These are phyloP conservation scores for Apiospora koreana DNA, from an alignment of 2,329 filamentous ascomycete genomes.

Conservation along the genomic window DNA sequence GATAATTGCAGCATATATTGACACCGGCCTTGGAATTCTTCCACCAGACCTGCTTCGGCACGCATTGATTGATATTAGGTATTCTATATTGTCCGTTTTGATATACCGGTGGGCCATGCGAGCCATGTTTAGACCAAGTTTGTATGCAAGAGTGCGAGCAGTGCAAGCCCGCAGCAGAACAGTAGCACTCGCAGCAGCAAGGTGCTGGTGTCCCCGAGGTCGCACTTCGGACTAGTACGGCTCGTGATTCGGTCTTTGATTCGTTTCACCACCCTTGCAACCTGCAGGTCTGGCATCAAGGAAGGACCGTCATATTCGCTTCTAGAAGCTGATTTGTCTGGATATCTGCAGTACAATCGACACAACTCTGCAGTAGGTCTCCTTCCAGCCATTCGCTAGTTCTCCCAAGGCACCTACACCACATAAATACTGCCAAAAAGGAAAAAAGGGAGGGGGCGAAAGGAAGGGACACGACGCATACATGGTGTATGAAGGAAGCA, in stretches of 20 bases:
- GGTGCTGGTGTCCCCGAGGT: not conserved
- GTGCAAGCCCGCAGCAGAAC: not conserved
- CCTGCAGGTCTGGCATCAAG: slow-evolving; percentile 5
- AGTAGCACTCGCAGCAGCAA: not conserved
- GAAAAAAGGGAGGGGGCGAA: not conserved
- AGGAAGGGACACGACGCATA: not conserved
- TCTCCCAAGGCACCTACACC: not conserved
- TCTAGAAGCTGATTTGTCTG: slow-evolving; percentile 19
- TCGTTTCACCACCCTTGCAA: slow-evolving; percentile 4
- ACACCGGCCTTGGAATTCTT: not conserved
- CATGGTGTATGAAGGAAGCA: not conserved
- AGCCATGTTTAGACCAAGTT: not conserved
- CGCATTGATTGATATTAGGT: not conserved
- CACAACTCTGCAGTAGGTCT: not conserved
- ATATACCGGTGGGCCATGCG: not conserved
- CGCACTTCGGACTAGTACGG: slow-evolving; percentile 1
- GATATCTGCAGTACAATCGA: not conserved
- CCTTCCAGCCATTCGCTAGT: not conserved
- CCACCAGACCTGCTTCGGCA: not conserved
- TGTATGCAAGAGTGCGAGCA: not conserved
- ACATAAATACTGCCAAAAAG: not conserved
- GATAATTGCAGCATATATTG: not conserved
- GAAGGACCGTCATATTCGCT: not conserved
- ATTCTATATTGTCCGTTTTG: not conserved
- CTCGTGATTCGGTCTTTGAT: not conserved